A percentile compares a stretch with the other conserved stretches of the same genome.
phyloP scores from a whole-genome alignment of 2,329 filamentous ascomycete species.

The Alternaria solani region DNA sequence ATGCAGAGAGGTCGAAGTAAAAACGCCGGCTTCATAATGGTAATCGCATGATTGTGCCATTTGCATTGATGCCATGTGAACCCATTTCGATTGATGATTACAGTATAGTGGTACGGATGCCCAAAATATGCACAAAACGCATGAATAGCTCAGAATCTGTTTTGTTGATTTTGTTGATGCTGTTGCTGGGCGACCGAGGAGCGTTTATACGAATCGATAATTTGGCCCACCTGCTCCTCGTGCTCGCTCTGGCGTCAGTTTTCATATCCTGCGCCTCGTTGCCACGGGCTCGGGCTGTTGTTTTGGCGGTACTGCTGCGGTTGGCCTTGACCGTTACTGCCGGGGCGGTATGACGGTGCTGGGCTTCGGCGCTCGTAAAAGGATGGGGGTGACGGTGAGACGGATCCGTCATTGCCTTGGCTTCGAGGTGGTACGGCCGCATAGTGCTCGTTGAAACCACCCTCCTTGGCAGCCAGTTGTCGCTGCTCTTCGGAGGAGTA shows the following conservation, averaged over 20 bases:
- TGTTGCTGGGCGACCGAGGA: constrained; percentile 35
- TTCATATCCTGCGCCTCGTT: constrained; percentile 71
- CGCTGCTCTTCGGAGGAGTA: constrained; percentile 61
- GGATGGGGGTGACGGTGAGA: constrained; percentile 42
- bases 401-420: constrained; percentile 46
- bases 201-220: constrained; percentile 48
- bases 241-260: constrained; percentile 57
- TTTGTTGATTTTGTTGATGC: constrained; percentile 19
- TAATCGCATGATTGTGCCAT: constrained; percentile 16
- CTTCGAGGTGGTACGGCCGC: constrained; percentile 56
- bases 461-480: constrained; percentile 45
- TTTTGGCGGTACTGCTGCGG: constrained; percentile 51
- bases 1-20: constrained; percentile 15
- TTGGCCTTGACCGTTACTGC: constrained; percentile 39
- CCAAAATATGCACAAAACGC: constrained; percentile 37
- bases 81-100: constrained; percentile 34
- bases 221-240: constrained; percentile 46
- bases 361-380: constrained; percentile 47
- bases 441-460: constrained; percentile 53
- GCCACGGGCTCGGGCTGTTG: constrained; percentile 69
- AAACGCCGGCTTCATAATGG: constrained; percentile 37
- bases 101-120: constrained; percentile 26
- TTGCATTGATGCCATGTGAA: constrained; percentile 28
- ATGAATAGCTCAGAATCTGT: constrained; percentile 35
- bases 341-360: constrained; percentile 47